Evolutionary conservation across 2,329 filamentous ascomycete genomes (phyloP).

Genomic region (Aspergillus intermedius): DNA sequence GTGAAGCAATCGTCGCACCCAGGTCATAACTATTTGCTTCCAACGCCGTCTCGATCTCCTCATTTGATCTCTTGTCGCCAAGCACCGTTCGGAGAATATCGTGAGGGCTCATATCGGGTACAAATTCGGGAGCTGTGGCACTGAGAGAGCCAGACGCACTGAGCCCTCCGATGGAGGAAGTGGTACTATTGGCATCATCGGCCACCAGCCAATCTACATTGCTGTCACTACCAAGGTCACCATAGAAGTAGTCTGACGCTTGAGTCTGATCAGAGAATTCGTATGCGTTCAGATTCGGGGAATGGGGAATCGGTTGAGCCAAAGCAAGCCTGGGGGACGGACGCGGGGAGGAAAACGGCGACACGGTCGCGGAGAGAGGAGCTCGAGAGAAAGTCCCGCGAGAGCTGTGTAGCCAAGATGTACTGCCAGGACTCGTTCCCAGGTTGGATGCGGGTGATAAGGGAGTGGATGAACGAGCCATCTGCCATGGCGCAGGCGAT

Average conservation of each 20-base stretch:
- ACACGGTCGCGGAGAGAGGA: constrained; percentile 69
- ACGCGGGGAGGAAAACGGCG: constrained; percentile 87
- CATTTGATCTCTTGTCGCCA: constrained; percentile 79
- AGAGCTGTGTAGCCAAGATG: constrained; percentile 67
- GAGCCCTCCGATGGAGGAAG: constrained; percentile 69
- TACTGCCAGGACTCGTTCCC: constrained; percentile 73
- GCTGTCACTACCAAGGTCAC: constrained; percentile 76
- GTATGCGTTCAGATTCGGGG: constrained; percentile 88
- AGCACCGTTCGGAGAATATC: constrained; percentile 95
- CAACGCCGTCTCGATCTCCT: constrained; percentile 88
- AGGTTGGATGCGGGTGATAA: constrained; percentile 71
- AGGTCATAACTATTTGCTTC: constrained; percentile 88
- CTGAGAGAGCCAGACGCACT: constrained; percentile 63
- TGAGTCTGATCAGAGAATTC: constrained; percentile 83
- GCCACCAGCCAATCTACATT: constrained; percentile 94
- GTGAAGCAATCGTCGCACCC: constrained; percentile 78
- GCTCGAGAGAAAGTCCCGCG: constrained; percentile 70
- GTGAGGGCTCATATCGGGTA: constrained; percentile 91
- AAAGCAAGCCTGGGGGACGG: constrained; percentile 87
- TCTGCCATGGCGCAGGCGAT: constrained; percentile 90
- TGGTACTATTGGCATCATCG: constrained; percentile 75
- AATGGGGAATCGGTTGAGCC: constrained; percentile 90
- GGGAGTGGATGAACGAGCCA: constrained; percentile 67
- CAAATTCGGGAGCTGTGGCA: constrained; percentile 75
- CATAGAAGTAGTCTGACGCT: constrained; percentile 70